Evolutionary conservation across 2,329 filamentous ascomycete genomes (phyloP).

Genomic region (Cadophora luteo-olivacea): DNA sequence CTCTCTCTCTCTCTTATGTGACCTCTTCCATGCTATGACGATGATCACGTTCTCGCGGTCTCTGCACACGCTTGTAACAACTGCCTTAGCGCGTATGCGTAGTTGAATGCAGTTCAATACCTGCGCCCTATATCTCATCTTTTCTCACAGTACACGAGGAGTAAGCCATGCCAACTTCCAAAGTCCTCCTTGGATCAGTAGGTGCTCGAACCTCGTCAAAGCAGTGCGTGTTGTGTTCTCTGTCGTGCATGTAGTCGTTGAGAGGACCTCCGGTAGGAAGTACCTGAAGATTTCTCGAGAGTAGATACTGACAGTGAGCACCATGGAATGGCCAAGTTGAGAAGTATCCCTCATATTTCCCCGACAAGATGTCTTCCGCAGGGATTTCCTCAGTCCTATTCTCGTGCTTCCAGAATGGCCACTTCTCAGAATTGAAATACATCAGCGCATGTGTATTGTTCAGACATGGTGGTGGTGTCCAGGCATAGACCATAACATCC

Average conservation of each 20-base stretch:
- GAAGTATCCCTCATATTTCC: neutral
- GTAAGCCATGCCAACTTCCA: neutral
- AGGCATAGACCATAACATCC: constrained; percentile 2
- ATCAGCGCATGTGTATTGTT: neutral
- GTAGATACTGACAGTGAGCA: neutral
- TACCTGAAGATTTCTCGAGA: neutral
- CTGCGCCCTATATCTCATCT: neutral
- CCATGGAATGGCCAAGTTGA: neutral
- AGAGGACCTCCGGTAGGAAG: neutral
- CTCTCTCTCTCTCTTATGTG: too few species aligned
- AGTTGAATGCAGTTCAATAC: too few species aligned
- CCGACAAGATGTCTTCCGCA: neutral
- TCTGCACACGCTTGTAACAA: too few species aligned
- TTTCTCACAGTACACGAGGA: neutral
- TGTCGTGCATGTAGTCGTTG: neutral
- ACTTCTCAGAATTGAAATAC: neutral
- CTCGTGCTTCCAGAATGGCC: neutral
- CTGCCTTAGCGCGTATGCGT: too few species aligned
- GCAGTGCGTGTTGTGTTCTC: neutral
- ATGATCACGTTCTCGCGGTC: too few species aligned
- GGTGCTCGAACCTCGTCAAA: neutral
- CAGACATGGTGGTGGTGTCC: neutral
- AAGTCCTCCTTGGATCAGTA: neutral
- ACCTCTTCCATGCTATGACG: too few species aligned
- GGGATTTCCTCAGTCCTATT: neutral